phyloP scores from a whole-genome alignment of 169 alveolate species.

The Plasmodium vinckei region DNA sequence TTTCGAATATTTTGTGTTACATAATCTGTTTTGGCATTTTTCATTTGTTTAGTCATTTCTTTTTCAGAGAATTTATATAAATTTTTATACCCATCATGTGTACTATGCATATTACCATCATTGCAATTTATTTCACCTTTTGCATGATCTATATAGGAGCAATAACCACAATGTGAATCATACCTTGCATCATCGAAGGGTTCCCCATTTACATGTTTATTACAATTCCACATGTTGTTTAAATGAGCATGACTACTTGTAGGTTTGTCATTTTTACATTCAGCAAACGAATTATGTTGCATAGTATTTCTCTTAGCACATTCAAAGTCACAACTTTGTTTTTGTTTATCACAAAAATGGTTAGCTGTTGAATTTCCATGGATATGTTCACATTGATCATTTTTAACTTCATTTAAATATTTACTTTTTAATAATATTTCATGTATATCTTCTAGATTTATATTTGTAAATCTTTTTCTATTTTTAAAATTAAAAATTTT shows the following conservation, averaged over 20 bases:
- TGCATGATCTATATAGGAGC: conserved; percentile 10
- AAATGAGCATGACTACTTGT: no score
- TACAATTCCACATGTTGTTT: no score
- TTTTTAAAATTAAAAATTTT: background rate
- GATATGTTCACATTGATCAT: background rate
- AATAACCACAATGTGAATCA: conserved; percentile 21
- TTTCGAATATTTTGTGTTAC: no score
- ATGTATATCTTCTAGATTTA: conserved; percentile 6
- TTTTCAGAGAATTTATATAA: no score
- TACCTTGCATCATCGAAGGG: background rate
- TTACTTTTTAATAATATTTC: conserved; percentile 31
- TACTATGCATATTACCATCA: background rate
- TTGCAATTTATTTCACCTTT: background rate
- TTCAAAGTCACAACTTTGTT: no score
- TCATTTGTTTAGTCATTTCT: no score
- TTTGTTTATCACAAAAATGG: no score
- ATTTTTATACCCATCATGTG: background rate
- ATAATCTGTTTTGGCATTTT: no score
- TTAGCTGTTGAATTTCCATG: no score
- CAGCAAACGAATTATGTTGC: no score
- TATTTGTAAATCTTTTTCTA: background rate
- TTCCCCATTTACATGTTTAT: background rate
- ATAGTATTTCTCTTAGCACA: no score
- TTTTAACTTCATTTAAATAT: background rate
- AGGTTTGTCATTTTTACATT: no score